Base-by-base conservation (phyloP, 2,329 filamentous ascomycete genomes). In the Ampelomyces quisqualis region DNA sequence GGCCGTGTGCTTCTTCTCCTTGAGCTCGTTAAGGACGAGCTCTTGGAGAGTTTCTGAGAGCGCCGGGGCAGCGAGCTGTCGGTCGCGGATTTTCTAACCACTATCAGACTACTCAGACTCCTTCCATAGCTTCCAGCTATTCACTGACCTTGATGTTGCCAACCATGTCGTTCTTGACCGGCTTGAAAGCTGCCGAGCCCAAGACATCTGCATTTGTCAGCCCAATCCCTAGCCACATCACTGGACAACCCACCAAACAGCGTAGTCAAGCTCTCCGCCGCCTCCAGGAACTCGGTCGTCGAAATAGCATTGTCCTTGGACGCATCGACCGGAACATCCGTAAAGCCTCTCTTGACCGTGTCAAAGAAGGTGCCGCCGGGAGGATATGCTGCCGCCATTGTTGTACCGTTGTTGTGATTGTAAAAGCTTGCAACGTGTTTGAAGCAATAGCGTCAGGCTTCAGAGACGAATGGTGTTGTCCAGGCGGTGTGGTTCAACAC, bases 221-320 rank as follows among this genome's bases (percentile, higher is more conserved):
- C 45, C 35, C 31, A 2, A 45, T 27, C 9, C 14, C 2, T 22
- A 4, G 10, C 5, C 4, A 10, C 13, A 17, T 15, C 28, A n/a
- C 20, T n/a, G 4, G n/a, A 2, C 14, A 19, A 55, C 71, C 19
- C 70, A 93, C 89, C 88, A 64, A 97, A 97, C 49, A 98, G 81
- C 49, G 82, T 86, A 38, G 86, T 86, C 68, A 97, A 73, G 41
- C 87, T 84, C 78, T 96, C 90, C 38, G 89, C 81, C 43, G 93
- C 93, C 54, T 95, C 87, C 51, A 97, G 85, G 72, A 97, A 98
- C 68, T 94, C 82, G 43, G 80, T 80, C 32, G 93, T 97, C 39
- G 81, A 73, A 62, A 97, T 83, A 47, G 83, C 86, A 74, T 89
- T 85, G 71, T 82, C 84, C 56, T 87, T 85, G 55, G 78, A 77